Percentiles rank a stretch among this genome's conserved stretches.
Evolutionary conservation across 495 filamentous ascomycete genomes (phyloP).

Genomic region (Podospora sp.): DNA sequence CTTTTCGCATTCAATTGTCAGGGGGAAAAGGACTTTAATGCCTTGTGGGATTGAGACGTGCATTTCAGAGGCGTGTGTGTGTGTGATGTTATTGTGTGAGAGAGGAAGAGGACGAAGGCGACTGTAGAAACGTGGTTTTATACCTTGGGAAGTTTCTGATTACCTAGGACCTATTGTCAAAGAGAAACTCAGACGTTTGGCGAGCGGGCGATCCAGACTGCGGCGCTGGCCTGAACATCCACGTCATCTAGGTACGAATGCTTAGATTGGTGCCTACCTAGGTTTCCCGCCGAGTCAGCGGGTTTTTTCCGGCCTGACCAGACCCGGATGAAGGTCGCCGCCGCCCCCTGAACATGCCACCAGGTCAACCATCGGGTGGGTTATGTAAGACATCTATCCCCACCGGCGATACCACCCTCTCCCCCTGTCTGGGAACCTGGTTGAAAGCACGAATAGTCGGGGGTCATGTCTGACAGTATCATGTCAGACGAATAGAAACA

Average conservation of each 20-base stretch:
- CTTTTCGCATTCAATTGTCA: too few species aligned
- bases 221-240: slow-evolving; percentile 3
- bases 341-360: slow-evolving; percentile 9
- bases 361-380: slow-evolving; percentile 8
- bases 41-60: too few species aligned
- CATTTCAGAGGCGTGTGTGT: too few species aligned
- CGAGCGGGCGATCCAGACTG: slow-evolving; percentile 6
- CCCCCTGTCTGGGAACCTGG: not conserved
- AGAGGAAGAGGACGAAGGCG: too few species aligned
- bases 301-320: slow-evolving; percentile 4
- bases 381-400: not conserved
- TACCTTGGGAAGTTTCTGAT: too few species aligned
- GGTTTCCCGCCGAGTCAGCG: not conserved
- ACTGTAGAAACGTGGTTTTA: too few species aligned
- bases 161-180: too few species aligned
- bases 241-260: not conserved
- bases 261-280: not conserved
- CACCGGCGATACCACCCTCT: not conserved
- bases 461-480: not conserved
- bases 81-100: too few species aligned
- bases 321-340: slow-evolving; percentile 4
- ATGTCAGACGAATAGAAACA: not conserved
- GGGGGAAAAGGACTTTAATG: too few species aligned
- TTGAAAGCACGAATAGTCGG: not conserved
- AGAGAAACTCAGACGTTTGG: slow-evolving; percentile 1